Conservation (phyloP, 495 filamentous ascomycete species). For the Elaphomyces granulatus region DNA sequence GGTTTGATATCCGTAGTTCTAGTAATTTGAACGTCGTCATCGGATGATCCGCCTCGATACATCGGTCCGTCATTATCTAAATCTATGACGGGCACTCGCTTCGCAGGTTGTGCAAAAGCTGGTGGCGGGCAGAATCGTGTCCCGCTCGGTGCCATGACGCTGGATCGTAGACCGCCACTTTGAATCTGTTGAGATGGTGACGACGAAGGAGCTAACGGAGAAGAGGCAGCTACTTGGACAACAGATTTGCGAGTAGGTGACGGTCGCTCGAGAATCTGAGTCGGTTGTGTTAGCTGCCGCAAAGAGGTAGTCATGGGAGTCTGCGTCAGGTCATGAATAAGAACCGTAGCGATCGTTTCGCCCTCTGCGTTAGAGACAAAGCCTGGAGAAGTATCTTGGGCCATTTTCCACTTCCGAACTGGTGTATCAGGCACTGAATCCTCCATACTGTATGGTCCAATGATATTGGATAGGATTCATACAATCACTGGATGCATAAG, state of each 20-base stretch:
- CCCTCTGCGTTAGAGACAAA: constrained; percentile 15
- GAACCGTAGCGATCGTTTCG: constrained; percentile 47
- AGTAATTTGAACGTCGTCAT: constrained; percentile 35
- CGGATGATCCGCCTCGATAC: constrained; percentile 42
- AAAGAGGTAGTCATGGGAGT: constrained; percentile 21
- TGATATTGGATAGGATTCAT: constrained; percentile 1
- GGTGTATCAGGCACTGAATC: constrained; percentile 35
- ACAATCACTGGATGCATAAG: neutral
- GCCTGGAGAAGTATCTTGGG: constrained; percentile 18
- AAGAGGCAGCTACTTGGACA: constrained; percentile 77
- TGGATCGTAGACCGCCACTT: constrained; percentile 34
- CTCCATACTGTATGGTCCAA: constrained; percentile 19
- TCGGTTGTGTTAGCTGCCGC: constrained; percentile 50
- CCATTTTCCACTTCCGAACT: constrained; percentile 32
- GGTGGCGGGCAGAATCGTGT: constrained; percentile 51
- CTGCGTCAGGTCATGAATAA: constrained; percentile 19
- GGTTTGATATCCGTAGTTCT: constrained; percentile 54
- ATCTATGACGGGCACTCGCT: constrained; percentile 28
- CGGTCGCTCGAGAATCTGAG: constrained; percentile 44
- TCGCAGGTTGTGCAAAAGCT: constrained; percentile 15
- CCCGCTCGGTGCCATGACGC: constrained; percentile 61
- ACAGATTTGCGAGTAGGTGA: constrained; percentile 29
- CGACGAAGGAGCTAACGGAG: constrained; percentile 42
- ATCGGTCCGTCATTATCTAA: constrained; percentile 43
- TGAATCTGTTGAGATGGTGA: constrained; percentile 29